Base-by-base conservation (phyloP, 2,329 filamentous ascomycete species). In the Triangularia verruculosa region DNA sequence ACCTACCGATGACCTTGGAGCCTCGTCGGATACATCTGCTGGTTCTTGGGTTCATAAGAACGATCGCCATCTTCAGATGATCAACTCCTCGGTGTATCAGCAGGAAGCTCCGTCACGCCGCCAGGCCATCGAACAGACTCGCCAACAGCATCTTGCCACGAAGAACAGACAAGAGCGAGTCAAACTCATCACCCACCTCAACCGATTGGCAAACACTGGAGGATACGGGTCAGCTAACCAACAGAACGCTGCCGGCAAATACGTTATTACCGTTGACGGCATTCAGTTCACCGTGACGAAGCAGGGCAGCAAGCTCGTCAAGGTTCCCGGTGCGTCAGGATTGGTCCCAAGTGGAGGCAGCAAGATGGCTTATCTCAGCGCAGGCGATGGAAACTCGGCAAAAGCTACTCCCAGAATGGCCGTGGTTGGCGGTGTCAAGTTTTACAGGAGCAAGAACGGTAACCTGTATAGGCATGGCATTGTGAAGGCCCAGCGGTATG, bases 361-460 rank as follows among this genome's bases (percentile, higher is more conserved):
- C 73, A 61, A 57, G 4, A 2, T 28, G 25, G 71, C 70, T 73
- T 67, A 72, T 64, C 54, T n/a, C 6, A 32, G 24, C 13, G 12
- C 54, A 87, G 83, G 81, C 75, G 86, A 89, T 69, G 77, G 80
- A 55, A 86, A 87, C 71, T 80, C 83, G 39, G 82, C 85, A 61
- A 86, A 84, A 60, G 80, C 83, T 56, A 96, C 92, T 1, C 93
- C 93, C 0, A 95, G 93, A 76, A 85, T 83, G 67, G 83, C 89
- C 47, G 78, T 81, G 5, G 80, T 96, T 65, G 91, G 89, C 59
- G 91, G 92, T 51, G 90, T 96, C 71, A 87, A 85, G 68, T 97
- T 96, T 74, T 84, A 92, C 71, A 86, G 93, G 69, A 96, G 91
- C 76, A 96, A 94, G 75, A 90, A 89, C 70, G 93, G 93, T 66